Evolutionary conservation across 2,329 filamentous ascomycete genomes (phyloP).

Genomic region (Periglandula ipomoeae): DNA sequence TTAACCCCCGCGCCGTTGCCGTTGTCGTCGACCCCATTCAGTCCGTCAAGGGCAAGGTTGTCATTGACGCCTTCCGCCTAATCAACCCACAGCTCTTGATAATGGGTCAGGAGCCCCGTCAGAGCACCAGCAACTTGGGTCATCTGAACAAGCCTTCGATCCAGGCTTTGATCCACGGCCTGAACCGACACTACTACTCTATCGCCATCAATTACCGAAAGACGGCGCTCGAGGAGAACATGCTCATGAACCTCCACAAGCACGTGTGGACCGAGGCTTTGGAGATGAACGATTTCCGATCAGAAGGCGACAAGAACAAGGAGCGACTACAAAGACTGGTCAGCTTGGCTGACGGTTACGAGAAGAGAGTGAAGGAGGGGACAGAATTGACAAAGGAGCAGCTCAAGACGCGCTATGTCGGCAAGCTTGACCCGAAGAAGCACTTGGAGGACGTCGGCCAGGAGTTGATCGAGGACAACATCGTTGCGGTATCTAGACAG

Average conservation of each 20-base stretch:
- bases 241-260: slow-evolving; percentile 99
- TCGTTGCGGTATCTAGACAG: slow-evolving; percentile 93
- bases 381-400: slow-evolving; percentile 95
- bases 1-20: slow-evolving; percentile 91
- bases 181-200: slow-evolving; percentile 98
- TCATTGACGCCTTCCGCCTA: slow-evolving; percentile 96
- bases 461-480: slow-evolving; percentile 97
- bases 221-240: slow-evolving; percentile 95
- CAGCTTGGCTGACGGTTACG: slow-evolving; percentile 85
- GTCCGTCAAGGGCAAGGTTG: slow-evolving; percentile 98
- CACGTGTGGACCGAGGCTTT: slow-evolving; percentile 98
- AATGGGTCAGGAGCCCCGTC: slow-evolving; percentile 93
- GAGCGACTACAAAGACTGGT: slow-evolving; percentile 84
- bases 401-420: slow-evolving; percentile 96
- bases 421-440: slow-evolving; percentile 99
- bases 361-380: slow-evolving; percentile 98
- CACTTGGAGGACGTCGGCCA: slow-evolving; percentile 95
- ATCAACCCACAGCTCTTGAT: slow-evolving; percentile 98
- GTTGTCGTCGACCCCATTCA: slow-evolving; percentile 98
- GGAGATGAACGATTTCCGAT: slow-evolving; percentile 91
- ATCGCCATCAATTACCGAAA: slow-evolving; percentile 98
- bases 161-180: slow-evolving; percentile 92
- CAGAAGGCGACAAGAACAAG: slow-evolving; percentile 77
- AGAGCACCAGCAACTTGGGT: slow-evolving; percentile 95
- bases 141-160: slow-evolving; percentile 99